Evolutionary conservation across 805 yeast genomes (phyloP).

Genomic region (Ogataea saltuana): DNA sequence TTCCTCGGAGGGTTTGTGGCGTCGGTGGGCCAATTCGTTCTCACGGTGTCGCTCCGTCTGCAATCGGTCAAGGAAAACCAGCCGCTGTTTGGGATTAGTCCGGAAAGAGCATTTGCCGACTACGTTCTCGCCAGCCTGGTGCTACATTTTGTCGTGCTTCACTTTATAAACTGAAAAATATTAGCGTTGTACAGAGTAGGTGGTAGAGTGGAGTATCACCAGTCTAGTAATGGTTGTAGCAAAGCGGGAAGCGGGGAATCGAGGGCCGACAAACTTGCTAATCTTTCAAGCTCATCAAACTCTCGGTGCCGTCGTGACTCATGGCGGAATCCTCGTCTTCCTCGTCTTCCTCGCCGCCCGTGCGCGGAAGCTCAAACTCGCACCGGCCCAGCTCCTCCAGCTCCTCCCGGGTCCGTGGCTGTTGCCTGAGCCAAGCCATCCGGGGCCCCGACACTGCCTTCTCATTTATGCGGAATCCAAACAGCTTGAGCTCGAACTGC

Average conservation of each 20-base stretch:
- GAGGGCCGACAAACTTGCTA: conserved; percentile 5
- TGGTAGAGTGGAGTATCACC: too few relatives aligned
- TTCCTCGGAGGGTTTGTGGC: conserved; percentile 89
- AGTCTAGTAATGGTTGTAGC: too few relatives aligned
- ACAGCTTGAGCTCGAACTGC: conserved; percentile 70
- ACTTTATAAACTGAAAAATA: conserved; percentile 88
- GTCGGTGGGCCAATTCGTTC: conserved; percentile 94
- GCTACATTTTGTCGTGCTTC: conserved; percentile 84
- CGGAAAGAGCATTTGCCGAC: conserved; percentile 78
- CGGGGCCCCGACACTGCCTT: conserved; percentile 81
- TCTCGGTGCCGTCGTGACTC: conserved; percentile 34
- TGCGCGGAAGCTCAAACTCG: conserved; percentile 56
- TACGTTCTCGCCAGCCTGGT: conserved; percentile 83
- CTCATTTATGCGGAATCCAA: conserved; percentile 84
- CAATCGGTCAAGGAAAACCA: conserved; percentile 48
- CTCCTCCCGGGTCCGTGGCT: conserved; percentile 65
- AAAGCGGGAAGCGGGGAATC: too few relatives aligned
- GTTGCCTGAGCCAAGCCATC: conserved; percentile 90
- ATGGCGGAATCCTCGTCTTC: conserved; percentile 22
- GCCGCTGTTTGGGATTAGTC: conserved; percentile 27
- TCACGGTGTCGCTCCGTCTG: conserved; percentile 78
- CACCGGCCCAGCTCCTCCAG: conserved; percentile 62
- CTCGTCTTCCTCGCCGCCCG: conserved; percentile 25
- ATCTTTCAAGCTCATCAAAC: conserved; percentile 36
- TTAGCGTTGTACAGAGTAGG: too few relatives aligned